Base-by-base conservation (phyloP, 495 filamentous ascomycete genomes). In the Neurospora sp. region DNA sequence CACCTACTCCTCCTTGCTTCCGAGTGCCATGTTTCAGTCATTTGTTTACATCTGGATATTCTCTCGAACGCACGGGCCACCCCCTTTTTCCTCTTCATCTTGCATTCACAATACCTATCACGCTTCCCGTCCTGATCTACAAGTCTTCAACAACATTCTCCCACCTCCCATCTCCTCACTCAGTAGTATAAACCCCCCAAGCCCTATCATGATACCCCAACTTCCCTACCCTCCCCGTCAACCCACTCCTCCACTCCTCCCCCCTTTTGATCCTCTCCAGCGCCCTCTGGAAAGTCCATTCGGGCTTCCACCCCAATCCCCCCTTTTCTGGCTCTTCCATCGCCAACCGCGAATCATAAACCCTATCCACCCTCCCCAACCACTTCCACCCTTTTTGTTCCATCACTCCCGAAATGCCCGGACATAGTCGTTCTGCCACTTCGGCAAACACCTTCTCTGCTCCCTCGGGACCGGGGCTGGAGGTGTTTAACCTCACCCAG, bases 291-390 rank as follows among this genome's bases (percentile, higher is more conserved):
- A 80, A 81, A 9, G 79, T 81, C 49, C 77, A 80, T 60, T 76
- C 71, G 0, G 79, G 76, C 62, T 69, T 39, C 79, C 79, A 81
- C 37, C 76, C 73, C 41, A 81, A 31, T 71, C 78, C 78, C 3
- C 46, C 20, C 0, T 6, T 54, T 35, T 8, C 23, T 1, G 2
- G 0, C 0, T 5, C 1, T 39, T 40, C 38, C 31, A 77, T 60
- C 10, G 79, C 79, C 73, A 71, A 70, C 39, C 37, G 14, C 14
- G 77, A 78, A 73, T 81, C 79, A 70, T 81, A 81, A 35, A 81
- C 77, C n/a, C 79, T 62, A 70, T 81, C 79, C 10, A 81, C 46
- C 69, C 78, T 74, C 20, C 60, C n/a, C 35, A 78, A 12, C 44
- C 74, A 77, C 71, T 14, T 69, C 79, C 79, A 81, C 18, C 75